Evolutionary conservation across 2,329 filamentous ascomycete species (phyloP).

Genomic region (Fusarium circinatum): DNA sequence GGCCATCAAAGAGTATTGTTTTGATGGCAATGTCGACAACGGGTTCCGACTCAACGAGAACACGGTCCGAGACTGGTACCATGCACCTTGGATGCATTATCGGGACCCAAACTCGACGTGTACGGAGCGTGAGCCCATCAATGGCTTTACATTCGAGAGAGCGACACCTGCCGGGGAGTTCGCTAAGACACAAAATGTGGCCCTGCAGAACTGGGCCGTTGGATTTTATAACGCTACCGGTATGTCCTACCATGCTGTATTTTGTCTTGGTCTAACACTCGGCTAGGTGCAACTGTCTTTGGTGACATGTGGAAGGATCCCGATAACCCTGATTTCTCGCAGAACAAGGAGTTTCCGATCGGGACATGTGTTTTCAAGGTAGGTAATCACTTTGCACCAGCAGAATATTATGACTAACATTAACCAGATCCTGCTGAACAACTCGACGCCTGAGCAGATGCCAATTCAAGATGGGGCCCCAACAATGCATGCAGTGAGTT

Average conservation of each 20-base stretch:
- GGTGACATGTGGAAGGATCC: conserved; percentile 4
- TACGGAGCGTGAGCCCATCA: background rate
- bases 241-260: background rate
- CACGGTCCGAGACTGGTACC: background rate
- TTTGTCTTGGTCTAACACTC: background rate
- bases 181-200: background rate
- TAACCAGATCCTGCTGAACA: background rate
- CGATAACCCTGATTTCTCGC: background rate
- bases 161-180: background rate
- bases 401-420: background rate
- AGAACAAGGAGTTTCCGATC: background rate
- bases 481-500: background rate
- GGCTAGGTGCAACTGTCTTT: background rate
- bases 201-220: background rate
- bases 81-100: conserved; percentile 5
- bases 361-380: conserved; percentile 4
- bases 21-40: background rate
- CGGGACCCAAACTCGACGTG: background rate
- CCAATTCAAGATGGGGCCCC: background rate
- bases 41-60: background rate
- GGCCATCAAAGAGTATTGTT: background rate
- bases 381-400: accelerated
- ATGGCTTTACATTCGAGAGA: background rate
- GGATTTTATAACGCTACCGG: background rate
- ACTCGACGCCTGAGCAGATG: background rate